Percentiles rank a stretch among this genome's conserved stretches.
Evolutionary conservation across 2,329 filamentous ascomycete genomes (phyloP).

Genomic region (Epichloe gansuensis): DNA sequence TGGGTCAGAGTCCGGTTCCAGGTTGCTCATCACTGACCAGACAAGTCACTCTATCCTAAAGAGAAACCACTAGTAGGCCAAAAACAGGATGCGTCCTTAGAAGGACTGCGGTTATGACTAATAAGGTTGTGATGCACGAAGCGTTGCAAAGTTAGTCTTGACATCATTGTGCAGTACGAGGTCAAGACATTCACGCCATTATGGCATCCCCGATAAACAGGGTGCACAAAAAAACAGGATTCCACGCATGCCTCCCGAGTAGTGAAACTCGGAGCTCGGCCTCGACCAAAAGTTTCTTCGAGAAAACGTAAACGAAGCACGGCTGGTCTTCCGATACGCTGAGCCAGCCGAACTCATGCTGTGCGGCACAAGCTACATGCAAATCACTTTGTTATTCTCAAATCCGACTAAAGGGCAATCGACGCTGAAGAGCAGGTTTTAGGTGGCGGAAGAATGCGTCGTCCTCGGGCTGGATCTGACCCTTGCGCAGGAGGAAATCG

Average conservation of each 20-base stretch:
- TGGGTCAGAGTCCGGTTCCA: too few species aligned
- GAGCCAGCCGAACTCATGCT: background rate
- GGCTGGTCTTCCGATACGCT: constrained; percentile 1
- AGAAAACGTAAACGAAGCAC: background rate
- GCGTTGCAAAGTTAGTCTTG: too few species aligned
- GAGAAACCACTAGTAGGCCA: too few species aligned
- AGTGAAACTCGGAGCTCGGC: background rate
- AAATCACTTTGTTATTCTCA: background rate
- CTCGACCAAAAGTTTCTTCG: background rate
- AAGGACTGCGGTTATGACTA: too few species aligned
- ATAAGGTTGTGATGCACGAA: too few species aligned
- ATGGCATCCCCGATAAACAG: too few species aligned
- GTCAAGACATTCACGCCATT: too few species aligned
- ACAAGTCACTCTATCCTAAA: too few species aligned
- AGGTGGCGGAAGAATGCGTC: constrained; percentile 13
- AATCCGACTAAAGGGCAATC: constrained; percentile 14
- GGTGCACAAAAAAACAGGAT: background rate
- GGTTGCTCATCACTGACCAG: too few species aligned
- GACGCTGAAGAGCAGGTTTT: constrained; percentile 11
- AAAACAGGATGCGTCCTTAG: too few species aligned
- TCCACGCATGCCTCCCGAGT: background rate
- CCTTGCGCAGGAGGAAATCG: constrained; percentile 22
- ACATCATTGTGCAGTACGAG: too few species aligned
- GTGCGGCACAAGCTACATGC: background rate
- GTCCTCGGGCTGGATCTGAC: constrained; percentile 13